A percentile compares a stretch with the other conserved stretches of the same genome.
Evolutionary conservation across 768 basidiomycete species (phyloP).

Genomic region (Leccinum uliginosum): DNA sequence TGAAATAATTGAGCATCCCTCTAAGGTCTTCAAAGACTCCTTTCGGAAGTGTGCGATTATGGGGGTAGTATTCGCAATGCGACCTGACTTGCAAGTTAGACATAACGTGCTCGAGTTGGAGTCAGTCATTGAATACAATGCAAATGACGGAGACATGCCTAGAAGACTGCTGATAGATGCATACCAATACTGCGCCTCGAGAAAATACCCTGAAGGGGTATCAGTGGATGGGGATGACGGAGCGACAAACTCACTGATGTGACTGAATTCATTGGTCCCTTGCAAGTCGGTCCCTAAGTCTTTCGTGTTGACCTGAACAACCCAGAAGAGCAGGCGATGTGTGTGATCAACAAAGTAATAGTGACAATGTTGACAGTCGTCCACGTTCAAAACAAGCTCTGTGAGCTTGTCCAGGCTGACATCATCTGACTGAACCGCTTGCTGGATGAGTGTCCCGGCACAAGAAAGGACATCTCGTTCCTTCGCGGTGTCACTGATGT

Average conservation of each 20-base stretch:
- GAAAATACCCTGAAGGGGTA: constrained; percentile 5
- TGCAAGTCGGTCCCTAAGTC: constrained; percentile 1
- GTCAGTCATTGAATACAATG: neutral
- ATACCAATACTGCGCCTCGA: constrained; percentile 15
- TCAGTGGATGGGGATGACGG: neutral
- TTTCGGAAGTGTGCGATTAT: constrained; percentile 1
- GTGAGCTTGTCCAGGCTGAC: constrained; percentile 7
- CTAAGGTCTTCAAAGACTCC: constrained; percentile 7
- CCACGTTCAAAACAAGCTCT: constrained; percentile 13
- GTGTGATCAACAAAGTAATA: constrained; percentile 19
- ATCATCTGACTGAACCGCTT: neutral
- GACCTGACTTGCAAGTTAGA: constrained; percentile 10
- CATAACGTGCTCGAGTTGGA: neutral
- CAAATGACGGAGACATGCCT: neutral
- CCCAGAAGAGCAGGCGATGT: constrained; percentile 16
- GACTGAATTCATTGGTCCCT: constrained; percentile 2
- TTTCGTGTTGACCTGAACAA: neutral
- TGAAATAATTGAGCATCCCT: constrained; percentile 15
- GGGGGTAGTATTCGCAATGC: constrained; percentile 16
- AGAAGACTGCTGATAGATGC: neutral
- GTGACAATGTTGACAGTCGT: neutral
- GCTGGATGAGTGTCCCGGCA: constrained; percentile 6
- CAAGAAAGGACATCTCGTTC: constrained; percentile 1
- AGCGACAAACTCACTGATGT: constrained; percentile 10
- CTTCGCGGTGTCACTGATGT: neutral